Evolutionary conservation across 768 basidiomycete species (phyloP), one percentile per base, ranked within the genome.

Genomic region (Russula compacta): DNA sequence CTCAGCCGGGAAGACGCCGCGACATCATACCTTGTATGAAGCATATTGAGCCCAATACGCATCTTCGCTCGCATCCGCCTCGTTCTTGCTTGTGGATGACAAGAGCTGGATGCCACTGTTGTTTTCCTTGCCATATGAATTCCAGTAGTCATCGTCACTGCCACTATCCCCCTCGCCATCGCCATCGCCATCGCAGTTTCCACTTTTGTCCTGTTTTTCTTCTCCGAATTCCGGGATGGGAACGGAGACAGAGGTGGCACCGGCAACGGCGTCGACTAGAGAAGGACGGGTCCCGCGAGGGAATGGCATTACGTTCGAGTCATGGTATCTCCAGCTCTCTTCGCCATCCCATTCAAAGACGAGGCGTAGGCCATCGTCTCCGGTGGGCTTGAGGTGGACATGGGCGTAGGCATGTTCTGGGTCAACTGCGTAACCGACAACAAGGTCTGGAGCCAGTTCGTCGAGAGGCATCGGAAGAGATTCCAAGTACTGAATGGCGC

Each of bases 1-100:
- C 7, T 46, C 15, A 36, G 33, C 19, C 21, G 42, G 4, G n/a
- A 43, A 53, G 11, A 50, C 29, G 32, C 15, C 17, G 53, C 4
- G 19, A 29, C 10, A n/a, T 67, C 73, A 67, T 58, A 87, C 87
- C 87, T 71, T 89, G 86, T 7, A 89, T 19, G 77, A 75, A 35
- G 84, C 75, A 70, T 89, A 89, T 63, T 79, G 84, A 29, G 85
- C 86, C 87, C 87, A 89, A 66, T 89, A 89, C 6, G 84, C 85
- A 61, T 88, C 87, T 62, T 82, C 80, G 39, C 69, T 70, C 1
- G 67, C 65, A 29, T 67, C 68, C 32, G 65, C 60, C 50, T 57
- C 64, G 42, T 71, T 71, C 39, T 71, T 73, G 46, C 56, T 64
- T 21, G 67, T 40, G 14, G 42, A 46, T 39, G 29, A 44, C 38